These are phyloP conservation scores for Fusarium dimerum DNA, from an alignment of 2,329 filamentous ascomycete species.

Conservation along the genomic window DNA sequence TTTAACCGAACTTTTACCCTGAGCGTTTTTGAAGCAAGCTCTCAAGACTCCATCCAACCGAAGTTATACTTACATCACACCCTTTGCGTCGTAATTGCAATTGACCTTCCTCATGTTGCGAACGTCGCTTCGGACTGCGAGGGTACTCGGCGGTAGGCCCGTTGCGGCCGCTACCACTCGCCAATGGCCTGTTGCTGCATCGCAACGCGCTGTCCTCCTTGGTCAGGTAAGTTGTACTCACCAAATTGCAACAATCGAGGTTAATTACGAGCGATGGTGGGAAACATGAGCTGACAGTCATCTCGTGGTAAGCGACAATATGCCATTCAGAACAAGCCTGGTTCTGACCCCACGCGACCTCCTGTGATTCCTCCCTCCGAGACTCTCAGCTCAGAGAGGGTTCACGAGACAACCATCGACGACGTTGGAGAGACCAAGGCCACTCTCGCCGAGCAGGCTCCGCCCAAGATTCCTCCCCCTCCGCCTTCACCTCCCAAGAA, in stretches of 20 bases:
- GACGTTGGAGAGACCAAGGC: conserved; percentile 41
- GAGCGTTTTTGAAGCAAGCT: conserved; percentile 43
- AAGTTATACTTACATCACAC: conserved; percentile 30
- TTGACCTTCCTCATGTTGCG: conserved; percentile 65
- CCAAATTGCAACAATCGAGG: conserved; percentile 35
- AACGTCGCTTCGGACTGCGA: conserved; percentile 66
- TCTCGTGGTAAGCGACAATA: conserved; percentile 52
- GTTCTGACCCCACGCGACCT: conserved; percentile 49
- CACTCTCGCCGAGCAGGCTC: conserved; percentile 41
- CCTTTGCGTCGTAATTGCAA: conserved; percentile 40
- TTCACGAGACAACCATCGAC: conserved; percentile 39
- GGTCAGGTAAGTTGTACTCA: conserved; percentile 38
- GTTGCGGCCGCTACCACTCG: conserved; percentile 52
- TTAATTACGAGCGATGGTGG: neutral
- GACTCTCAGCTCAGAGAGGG: conserved; percentile 51
- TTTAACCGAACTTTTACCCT: conserved; percentile 48
- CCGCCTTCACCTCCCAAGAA: conserved; percentile 46
- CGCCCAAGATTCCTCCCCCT: conserved; percentile 31
- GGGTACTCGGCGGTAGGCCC: conserved; percentile 58
- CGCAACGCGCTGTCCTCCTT: conserved; percentile 35
- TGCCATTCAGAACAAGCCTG: conserved; percentile 55
- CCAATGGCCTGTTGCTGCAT: conserved; percentile 56
- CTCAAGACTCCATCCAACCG: conserved; percentile 33
- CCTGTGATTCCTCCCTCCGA: conserved; percentile 56
- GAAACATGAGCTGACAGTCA: too few relatives aligned